Percentiles rank a stretch among this genome's conserved stretches.
Conservation (phyloP, 805 yeast genomes). For the Candida orba region DNA sequence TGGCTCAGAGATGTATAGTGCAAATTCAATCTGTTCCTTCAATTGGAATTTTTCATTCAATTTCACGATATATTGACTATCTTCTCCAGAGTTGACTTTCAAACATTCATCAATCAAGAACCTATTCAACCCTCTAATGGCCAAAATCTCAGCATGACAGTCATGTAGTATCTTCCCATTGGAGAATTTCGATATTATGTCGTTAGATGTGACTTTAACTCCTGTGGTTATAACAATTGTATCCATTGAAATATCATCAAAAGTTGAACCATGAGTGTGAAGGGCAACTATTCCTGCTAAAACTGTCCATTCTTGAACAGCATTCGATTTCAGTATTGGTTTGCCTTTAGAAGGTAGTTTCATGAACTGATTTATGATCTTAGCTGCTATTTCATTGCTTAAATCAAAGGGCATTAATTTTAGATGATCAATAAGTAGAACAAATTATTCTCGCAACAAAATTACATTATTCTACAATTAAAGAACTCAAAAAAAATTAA, state of each 20-base stretch:
- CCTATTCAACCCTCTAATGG: conserved; percentile 60
- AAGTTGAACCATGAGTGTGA: neutral
- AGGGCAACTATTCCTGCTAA: conserved; percentile 62
- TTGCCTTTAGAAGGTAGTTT: conserved; percentile 38
- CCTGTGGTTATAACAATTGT: conserved; percentile 68
- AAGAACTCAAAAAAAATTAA: neutral
- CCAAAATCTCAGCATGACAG: conserved; percentile 82
- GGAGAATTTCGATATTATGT: conserved; percentile 28
- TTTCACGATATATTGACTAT: conserved; percentile 9
- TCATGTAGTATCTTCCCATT: conserved; percentile 73
- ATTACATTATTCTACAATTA: neutral
- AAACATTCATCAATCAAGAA: conserved; percentile 14
- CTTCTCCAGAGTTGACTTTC: conserved; percentile 4
- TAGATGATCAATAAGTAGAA: too few relatives aligned
- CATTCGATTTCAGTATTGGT: conserved; percentile 57
- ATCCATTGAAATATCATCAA: conserved; percentile 18
- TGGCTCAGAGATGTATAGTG: conserved; percentile 60
- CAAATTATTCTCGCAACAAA: too few relatives aligned
- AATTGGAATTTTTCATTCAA: conserved; percentile 23
- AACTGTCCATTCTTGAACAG: conserved; percentile 75
- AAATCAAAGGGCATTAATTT: too few relatives aligned
- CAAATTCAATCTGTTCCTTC: conserved; percentile 36
- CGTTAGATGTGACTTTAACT: conserved; percentile 67
- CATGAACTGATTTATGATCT: conserved; percentile 3
- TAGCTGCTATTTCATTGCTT: neutral